Conservation (phyloP, 1,284 basidiomycete genomes). For the Apiotrichum veenhuisii region DNA sequence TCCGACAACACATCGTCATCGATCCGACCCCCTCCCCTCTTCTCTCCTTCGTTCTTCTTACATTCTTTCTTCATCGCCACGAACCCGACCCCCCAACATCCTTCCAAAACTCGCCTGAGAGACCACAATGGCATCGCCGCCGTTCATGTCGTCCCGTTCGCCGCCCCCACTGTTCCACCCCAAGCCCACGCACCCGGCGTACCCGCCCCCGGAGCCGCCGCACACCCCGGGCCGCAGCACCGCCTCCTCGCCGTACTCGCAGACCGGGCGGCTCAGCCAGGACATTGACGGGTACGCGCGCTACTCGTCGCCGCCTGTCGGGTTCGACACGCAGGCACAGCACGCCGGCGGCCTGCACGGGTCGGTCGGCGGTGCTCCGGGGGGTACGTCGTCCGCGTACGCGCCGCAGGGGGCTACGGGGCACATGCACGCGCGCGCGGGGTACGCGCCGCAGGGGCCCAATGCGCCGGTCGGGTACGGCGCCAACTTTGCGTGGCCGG, state of each 20-base stretch:
- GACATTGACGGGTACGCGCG: conserved; percentile 41
- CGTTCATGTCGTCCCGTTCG: conserved; percentile 55
- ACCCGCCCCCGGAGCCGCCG: conserved; percentile 77
- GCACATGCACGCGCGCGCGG: conserved; percentile 4
- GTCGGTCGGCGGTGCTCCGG: conserved; percentile 23
- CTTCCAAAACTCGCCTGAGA: not conserved
- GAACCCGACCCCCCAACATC: not conserved
- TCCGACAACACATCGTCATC: not conserved
- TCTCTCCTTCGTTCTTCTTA: not conserved
- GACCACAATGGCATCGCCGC: conserved; percentile 31
- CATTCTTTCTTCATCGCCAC: not conserved
- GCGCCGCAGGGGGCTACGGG: not conserved
- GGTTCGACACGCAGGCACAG: conserved; percentile 23
- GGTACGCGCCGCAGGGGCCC: conserved; percentile 7
- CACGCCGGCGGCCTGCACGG: conserved; percentile 21
- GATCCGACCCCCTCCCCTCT: not conserved
- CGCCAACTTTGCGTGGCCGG: conserved; percentile 30
- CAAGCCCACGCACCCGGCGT: conserved; percentile 82
- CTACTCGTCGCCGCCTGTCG: conserved; percentile 48
- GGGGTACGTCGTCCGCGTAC: conserved; percentile 7
- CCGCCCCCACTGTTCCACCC: conserved; percentile 82
- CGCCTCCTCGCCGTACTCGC: conserved; percentile 43
- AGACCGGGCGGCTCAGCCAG: conserved; percentile 51
- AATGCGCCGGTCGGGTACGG: conserved; percentile 19
- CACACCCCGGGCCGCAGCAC: conserved; percentile 58